These are phyloP conservation scores for Fragilaria radians DNA, from an alignment of 108 stramenopile genomes.

Conservation along the genomic window DNA sequence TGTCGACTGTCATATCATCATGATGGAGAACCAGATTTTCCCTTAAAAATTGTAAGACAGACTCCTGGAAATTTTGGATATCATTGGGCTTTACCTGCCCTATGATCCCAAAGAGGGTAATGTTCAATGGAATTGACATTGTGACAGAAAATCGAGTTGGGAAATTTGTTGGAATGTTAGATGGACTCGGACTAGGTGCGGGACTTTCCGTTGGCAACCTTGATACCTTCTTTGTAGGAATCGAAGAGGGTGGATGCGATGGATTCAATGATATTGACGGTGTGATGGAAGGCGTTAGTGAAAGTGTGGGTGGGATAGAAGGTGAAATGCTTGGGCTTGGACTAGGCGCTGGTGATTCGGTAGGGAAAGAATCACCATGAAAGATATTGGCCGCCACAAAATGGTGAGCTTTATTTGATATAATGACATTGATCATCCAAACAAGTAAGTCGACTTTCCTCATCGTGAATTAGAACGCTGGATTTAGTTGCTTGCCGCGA, in stretches of 20 bases:
- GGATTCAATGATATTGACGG: background rate
- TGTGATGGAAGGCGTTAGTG: background rate
- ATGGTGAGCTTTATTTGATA: background rate
- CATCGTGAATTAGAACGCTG: conserved; percentile 1
- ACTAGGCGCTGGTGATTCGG: background rate
- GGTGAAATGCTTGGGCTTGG: background rate
- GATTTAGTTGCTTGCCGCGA: background rate
- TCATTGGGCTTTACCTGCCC: background rate
- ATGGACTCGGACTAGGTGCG: background rate
- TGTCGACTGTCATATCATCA: background rate
- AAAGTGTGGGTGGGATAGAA: background rate
- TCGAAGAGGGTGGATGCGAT: background rate
- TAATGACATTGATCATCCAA: background rate
- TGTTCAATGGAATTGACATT: background rate
- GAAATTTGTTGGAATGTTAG: background rate
- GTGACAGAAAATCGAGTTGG: conserved; percentile 1
- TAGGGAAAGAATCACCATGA: background rate
- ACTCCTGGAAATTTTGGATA: background rate
- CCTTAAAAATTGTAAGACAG: background rate
- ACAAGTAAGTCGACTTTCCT: background rate
- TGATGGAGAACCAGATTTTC: background rate
- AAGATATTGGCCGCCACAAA: background rate
- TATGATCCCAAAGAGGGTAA: background rate
- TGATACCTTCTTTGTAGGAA: background rate
- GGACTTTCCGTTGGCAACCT: background rate